Evolutionary conservation across 805 yeast species (phyloP), one percentile per base, ranked within the genome.

Genomic region (Cyberlindnera veronae): DNA sequence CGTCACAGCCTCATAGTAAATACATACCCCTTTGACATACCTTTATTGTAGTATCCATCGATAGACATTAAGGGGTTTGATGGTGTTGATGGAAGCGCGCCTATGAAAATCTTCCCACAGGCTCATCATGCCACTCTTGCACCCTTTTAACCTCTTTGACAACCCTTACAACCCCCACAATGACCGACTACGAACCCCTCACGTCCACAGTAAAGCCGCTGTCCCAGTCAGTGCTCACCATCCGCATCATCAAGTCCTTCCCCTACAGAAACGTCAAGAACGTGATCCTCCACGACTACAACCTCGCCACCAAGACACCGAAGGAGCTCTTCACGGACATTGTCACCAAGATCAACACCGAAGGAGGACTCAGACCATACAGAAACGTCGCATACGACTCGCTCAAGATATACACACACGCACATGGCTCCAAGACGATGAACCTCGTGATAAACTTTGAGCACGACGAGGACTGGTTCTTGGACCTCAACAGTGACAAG

Each of bases 361-460:
- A 77, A 12, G 88, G 93, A 6, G 79, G 77, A 0, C 76, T 81
- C 44, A 72, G 96, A 54, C 95, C 98, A 2, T 90, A 79, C 62
- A 72, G 97, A 55, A 84, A 73, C 45, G 85, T 86, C 9, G 68
- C 64, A 0, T 84, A 79, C 48, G 85, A 91, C 57, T 70, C 90
- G 0, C 60, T 91, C 41, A 93, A 93, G 62, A 73, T 93, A 6
- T 93, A 93, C 64, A 84, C 96, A 21, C 89, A 88, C 58, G 98
- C 99, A 0, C 98, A 91, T 61, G 93, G 95, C 11, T 76, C 95
- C 22, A 93, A 93, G 64, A 86, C 96, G 2, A 84, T 89, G 78
- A 89, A 93, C 57, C 70, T 93, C 50, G 93, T 89, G 34, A 84
- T 93, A 47, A 93, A 93, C 60, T 75, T 93, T 60, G 96, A 87